A percentile compares a stretch with the other conserved stretches of the same genome.
Evolutionary conservation across 169 alveolate genomes (phyloP).

Genomic region (Cardiosporidium cionae): DNA sequence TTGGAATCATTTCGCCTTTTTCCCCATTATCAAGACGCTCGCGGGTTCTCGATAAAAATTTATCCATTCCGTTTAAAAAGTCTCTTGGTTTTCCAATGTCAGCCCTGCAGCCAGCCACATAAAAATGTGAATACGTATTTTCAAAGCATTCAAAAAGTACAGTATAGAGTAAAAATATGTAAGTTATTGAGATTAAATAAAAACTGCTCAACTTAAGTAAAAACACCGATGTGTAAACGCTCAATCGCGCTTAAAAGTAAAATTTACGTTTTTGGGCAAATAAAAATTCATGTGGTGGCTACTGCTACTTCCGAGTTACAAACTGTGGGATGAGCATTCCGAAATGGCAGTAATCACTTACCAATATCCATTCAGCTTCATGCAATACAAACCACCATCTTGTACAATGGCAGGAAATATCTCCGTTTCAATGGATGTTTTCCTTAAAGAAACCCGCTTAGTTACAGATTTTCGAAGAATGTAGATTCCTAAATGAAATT

Average conservation of each 20-base stretch:
- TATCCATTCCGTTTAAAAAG: conserved; percentile 59
- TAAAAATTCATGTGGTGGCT: too few species aligned
- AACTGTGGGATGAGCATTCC: not conserved
- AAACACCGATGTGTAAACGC: too few species aligned
- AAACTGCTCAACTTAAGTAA: too few species aligned
- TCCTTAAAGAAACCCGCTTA: conserved; percentile 74
- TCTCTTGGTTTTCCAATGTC: conserved; percentile 89
- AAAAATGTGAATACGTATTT: too few species aligned
- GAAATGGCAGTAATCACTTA: not conserved
- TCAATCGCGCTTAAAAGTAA: too few species aligned
- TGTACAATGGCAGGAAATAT: conserved; percentile 88
- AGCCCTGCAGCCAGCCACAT: conserved; percentile 86
- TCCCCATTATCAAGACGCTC: not conserved
- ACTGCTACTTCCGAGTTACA: not conserved
- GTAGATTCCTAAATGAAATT: conserved; percentile 49
- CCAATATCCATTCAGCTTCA: conserved; percentile 65
- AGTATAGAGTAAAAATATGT: too few species aligned
- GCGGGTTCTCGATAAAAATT: not conserved
- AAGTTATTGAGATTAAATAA: too few species aligned
- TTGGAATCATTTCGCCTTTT: not conserved
- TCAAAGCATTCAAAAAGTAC: too few species aligned
- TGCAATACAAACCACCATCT: conserved; percentile 52
- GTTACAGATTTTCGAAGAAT: conserved; percentile 68
- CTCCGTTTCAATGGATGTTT: conserved; percentile 87
- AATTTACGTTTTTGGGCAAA: too few species aligned